Evolutionary conservation across 352 stramenopile species (phyloP), one percentile per base, ranked within the genome.

Genomic region (Phytophthora vignae): DNA sequence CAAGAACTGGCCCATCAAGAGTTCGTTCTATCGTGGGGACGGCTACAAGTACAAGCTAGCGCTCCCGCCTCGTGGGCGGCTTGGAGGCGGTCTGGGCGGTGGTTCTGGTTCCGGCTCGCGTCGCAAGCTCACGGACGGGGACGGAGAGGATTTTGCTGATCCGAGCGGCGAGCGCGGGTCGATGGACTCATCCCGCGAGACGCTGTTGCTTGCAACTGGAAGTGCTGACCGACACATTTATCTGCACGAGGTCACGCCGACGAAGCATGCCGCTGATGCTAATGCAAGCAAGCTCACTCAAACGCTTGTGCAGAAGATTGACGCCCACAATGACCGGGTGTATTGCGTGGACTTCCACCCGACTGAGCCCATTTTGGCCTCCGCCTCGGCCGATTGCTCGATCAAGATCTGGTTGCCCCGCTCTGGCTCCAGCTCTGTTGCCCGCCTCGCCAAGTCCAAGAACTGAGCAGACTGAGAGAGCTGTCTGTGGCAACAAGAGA

Each of bases 1-100:
- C 80, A 97, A 96, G 76, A 96, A 96, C 69, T 97, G 90, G 90
- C 90, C 90, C 8, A 96, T 97, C 65, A 95, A 95, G 68, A 96
- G 89, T 69, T 88, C 87, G 3, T 97, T 97, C 67, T 97, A 96
- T 74, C 85, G 88, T 42, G 90, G 90, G 9, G 90, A 95, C 62
- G 89, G 89, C 19, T 90, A 94, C 81, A 94, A 94, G 69, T 95
- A 96, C 78, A 95, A 95, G 73, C 75, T 96, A 17, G 68, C 75
- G 42, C 67, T 95, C 17, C 84, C 89, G n/a, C 74, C 74, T 21
- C 71, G 71, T 1, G 65, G 67, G 2, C 48, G 67, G 48, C 62
- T 78, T 50, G 55, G 53, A 38, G 71, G 71, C 25, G 53, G 61
- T 40, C 22, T 81, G 25, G 62, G 71, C 21, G 49, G 67, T 19